Percentiles rank a stretch among this genome's conserved stretches.
Evolutionary conservation across 2,329 filamentous ascomycete species (phyloP).

Genomic region (Gaeumannomyces tritici): DNA sequence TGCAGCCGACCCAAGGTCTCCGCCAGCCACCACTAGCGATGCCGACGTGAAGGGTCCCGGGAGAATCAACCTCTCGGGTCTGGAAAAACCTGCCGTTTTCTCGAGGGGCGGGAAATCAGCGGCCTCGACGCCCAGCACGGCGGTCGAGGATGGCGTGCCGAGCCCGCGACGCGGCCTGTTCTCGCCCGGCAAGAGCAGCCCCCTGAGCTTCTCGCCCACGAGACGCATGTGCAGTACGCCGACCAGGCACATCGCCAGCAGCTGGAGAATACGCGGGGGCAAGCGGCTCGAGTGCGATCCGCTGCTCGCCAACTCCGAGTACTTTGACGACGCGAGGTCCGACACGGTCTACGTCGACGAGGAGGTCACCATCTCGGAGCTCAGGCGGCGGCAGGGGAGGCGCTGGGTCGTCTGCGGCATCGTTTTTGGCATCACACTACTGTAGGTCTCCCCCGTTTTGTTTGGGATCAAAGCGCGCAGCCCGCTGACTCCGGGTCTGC

Average conservation of each 20-base stretch:
- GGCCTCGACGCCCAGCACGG: not conserved
- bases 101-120: not conserved
- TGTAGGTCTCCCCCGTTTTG: conserved; percentile 19
- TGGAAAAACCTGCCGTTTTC: not conserved
- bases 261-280: conserved; percentile 6
- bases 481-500: not conserved
- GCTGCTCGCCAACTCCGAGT: conserved; percentile 4
- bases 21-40: not conserved
- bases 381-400: conserved; percentile 6
- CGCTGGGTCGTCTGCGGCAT: conserved; percentile 21
- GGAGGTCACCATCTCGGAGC: conserved; percentile 6
- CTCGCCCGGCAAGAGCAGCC: not conserved
- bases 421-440: conserved; percentile 22
- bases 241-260: conserved; percentile 6
- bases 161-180: not conserved
- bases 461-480: not conserved
- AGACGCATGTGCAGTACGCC: conserved; percentile 7
- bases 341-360: conserved; percentile 9
- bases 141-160: not conserved
- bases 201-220: conserved; percentile 7
- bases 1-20: not conserved
- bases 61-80: not conserved
- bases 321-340: conserved; percentile 1
- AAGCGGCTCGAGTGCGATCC: conserved; percentile 4
- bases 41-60: not conserved